Conservation (phyloP, 140 eudicot genomes). For the Ambrosia hybrid region DNA sequence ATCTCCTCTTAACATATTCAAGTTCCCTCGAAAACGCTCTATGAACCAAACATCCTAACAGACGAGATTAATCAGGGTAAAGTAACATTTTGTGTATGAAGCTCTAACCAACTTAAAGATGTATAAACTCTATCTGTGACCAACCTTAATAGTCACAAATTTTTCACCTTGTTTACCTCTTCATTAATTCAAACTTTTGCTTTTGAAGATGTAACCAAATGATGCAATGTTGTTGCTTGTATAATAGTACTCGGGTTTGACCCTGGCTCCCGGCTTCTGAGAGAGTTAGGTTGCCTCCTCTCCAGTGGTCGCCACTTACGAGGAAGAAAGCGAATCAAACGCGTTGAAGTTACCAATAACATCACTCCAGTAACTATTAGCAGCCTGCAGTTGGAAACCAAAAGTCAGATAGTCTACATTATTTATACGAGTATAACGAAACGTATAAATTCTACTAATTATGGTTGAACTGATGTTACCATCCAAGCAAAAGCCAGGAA, state of each 20-base stretch:
- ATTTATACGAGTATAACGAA: neutral
- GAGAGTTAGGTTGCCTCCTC: slow-evolving; percentile 56
- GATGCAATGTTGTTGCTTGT: slow-evolving; percentile 87
- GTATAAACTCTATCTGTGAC: slow-evolving; percentile 24
- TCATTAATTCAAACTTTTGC: slow-evolving; percentile 39
- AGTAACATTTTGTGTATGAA: neutral
- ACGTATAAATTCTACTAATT: neutral
- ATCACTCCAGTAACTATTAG: slow-evolving; percentile 72
- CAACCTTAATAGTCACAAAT: slow-evolving; percentile 7
- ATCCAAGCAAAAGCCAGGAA: slow-evolving; percentile 81
- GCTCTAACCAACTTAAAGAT: neutral
- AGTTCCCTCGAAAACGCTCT: neutral
- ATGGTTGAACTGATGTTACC: slow-evolving; percentile 40
- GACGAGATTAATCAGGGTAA: neutral
- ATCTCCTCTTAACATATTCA: neutral
- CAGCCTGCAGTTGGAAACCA: slow-evolving; percentile 52
- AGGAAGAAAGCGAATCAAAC: slow-evolving; percentile 64
- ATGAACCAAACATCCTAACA: neutral
- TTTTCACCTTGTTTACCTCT: neutral
- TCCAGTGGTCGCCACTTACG: slow-evolving; percentile 60
- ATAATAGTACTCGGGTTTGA: slow-evolving; percentile 72
- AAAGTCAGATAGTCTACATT: neutral
- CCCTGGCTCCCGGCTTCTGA: slow-evolving; percentile 54
- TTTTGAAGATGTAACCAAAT: slow-evolving; percentile 63
- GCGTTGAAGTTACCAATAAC: slow-evolving; percentile 67